Conservation (phyloP, 306 rosid species). For the Pyrus bretschneideri region DNA sequence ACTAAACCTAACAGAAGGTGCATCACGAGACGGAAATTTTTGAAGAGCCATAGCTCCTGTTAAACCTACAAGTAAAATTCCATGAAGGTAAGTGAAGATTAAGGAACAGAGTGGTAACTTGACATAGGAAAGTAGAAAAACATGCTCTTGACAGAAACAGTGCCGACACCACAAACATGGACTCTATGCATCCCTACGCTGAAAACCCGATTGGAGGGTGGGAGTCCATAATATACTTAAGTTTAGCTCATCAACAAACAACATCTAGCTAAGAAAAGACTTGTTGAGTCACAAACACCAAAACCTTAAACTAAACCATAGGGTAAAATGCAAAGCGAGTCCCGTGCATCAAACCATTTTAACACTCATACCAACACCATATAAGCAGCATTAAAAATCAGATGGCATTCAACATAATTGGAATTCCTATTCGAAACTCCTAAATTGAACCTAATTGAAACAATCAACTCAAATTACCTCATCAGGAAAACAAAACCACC, state of each 20-base stretch:
- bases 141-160: neutral
- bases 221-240: neutral
- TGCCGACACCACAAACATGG: neutral
- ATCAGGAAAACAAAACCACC: slow-evolving; percentile 22
- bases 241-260: neutral
- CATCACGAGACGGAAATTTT: slow-evolving; percentile 62
- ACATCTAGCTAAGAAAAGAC: neutral
- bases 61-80: slow-evolving; percentile 28
- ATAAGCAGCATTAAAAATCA: neutral
- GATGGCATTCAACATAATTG: neutral
- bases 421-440: neutral
- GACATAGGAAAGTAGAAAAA: neutral
- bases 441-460: neutral
- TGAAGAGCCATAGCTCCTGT: slow-evolving; percentile 78
- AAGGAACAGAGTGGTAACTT: neutral
- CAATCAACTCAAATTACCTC: neutral
- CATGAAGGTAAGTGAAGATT: slow-evolving; percentile 1
- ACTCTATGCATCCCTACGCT: neutral
- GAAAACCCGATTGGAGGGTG: neutral
- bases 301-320: neutral
- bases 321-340: neutral
- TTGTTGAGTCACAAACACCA: neutral
- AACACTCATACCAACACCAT: neutral
- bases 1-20: slow-evolving; percentile 38
- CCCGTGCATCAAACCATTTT: neutral